Evolutionary conservation across 1,284 basidiomycete genomes (phyloP).

Genomic region (Apiotrichum gracile): DNA sequence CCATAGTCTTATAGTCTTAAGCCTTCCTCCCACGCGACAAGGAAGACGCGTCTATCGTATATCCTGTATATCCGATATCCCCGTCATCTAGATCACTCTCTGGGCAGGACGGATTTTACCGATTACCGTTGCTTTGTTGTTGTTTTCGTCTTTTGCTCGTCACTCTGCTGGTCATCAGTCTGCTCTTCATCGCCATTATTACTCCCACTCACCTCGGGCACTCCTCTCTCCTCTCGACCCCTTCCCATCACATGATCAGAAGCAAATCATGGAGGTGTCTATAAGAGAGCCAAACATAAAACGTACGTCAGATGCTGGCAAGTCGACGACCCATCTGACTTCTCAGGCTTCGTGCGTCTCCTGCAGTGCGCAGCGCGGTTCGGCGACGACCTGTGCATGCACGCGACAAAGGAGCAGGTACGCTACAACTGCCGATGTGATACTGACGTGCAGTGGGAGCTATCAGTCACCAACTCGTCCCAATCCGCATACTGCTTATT

Average conservation of each 20-base stretch:
- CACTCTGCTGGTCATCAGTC: not conserved
- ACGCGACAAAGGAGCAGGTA: slow-evolving; percentile 34
- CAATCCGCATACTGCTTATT: slow-evolving; percentile 44
- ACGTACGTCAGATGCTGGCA: slow-evolving; percentile 11
- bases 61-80: no score
- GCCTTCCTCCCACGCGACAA: no score
- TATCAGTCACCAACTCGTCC: slow-evolving; percentile 41
- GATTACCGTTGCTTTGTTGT: no score
- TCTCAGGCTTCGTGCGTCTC: slow-evolving; percentile 39
- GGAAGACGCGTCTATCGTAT: no score
- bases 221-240: not conserved
- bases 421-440: not conserved
- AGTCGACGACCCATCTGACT: slow-evolving; percentile 45
- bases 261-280: slow-evolving; percentile 29
- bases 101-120: no score
- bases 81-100: no score
- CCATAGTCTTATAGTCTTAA: no score
- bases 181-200: not conserved
- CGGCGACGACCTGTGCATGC: slow-evolving; percentile 45
- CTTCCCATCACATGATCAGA: not conserved
- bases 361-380: slow-evolving; percentile 44
- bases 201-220: not conserved
- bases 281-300: slow-evolving; percentile 31
- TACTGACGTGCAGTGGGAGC: slow-evolving; percentile 32
- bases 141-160: not conserved